Percentiles rank a stretch among this genome's conserved stretches.
phyloP scores from a whole-genome alignment of 2,329 filamentous ascomycete genomes.

The Pseudogymnoascus sp. region DNA sequence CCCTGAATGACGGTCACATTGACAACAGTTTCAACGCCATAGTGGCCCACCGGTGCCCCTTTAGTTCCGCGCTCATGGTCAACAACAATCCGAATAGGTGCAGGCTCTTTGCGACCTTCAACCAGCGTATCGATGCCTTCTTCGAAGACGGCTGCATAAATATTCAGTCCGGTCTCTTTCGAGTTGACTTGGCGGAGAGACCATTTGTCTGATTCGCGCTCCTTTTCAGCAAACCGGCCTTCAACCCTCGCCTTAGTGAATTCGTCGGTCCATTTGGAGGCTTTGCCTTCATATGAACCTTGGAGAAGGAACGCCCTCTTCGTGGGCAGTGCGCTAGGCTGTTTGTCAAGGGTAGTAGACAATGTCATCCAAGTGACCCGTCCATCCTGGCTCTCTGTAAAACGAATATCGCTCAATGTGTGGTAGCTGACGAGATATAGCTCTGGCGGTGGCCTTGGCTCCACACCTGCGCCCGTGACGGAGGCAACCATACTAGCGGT shows the following conservation, averaged over 20 bases:
- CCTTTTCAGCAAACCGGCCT: constrained; percentile 72
- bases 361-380: constrained; percentile 62
- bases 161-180: constrained; percentile 50
- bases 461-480: constrained; percentile 56
- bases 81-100: constrained; percentile 64
- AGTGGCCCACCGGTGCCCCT: constrained; percentile 58
- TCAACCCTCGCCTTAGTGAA: constrained; percentile 81
- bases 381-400: constrained; percentile 63
- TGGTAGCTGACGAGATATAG: constrained; percentile 71
- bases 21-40: constrained; percentile 64
- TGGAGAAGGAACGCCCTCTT: constrained; percentile 65
- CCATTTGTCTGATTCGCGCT: constrained; percentile 76
- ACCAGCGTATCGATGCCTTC: constrained; percentile 56
- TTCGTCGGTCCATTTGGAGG: constrained; percentile 72
- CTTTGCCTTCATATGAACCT: constrained; percentile 71
- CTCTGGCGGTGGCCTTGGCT: constrained; percentile 54
- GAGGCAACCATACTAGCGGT: constrained; percentile 55
- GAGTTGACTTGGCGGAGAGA: constrained; percentile 64
- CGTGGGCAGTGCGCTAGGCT: constrained; percentile 43
- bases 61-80: constrained; percentile 62
- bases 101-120: constrained; percentile 59
- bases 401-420: constrained; percentile 60
- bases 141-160: constrained; percentile 65
- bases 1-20: constrained; percentile 47
- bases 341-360: constrained; percentile 41